Evolutionary conservation across 768 basidiomycete genomes (phyloP), one percentile per base, ranked within the genome.

Genomic region (Hebeloma cylindrosporum): DNA sequence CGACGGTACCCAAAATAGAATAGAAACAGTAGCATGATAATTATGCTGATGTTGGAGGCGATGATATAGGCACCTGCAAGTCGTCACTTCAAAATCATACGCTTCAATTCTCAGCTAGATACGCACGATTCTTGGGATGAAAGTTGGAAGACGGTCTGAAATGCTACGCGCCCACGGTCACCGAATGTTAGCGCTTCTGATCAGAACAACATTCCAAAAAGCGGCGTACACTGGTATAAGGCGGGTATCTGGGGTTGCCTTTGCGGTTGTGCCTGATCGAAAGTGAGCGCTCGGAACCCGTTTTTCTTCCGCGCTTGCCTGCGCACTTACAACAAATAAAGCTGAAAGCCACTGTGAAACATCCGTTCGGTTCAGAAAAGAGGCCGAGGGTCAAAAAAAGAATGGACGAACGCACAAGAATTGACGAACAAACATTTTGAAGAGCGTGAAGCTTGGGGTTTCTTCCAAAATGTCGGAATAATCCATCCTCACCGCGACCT

Each of bases 401-500:
- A 41, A 16, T 25, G 21, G 25, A 26, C 6, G n/a, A n/a, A 57
- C 72, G 52, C 38, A 73, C 73, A 79, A 63, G 48, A 78, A 74
- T 44, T 80, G 76, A 8, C 74, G 63, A 25, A 77, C 53, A 33
- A 75, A 65, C 39, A 78, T 45, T 47, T 73, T 76, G 55, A 73
- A 73, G 1, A 80, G 59, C 0, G 77, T 79, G 50, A 66, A 77
- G 3, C 69, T 61, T 0, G 78, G 77, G 1, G 76, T 74, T 44
- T 79, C 76, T 51, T 75, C 75, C 11, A 80, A 61, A 11, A 74
- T 54, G 25, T 78, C 71, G 13, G 51, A 54, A 48, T 78, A 77
- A 47, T 77, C 69, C 62, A 69, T 63, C 16, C 57, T 52, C 3
- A 70, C 67, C 3, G 74, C 71, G 17, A 69, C 56, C 29, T 58